Conservation (phyloP, 768 basidiomycete species). For the Tulasnella sp. region DNA sequence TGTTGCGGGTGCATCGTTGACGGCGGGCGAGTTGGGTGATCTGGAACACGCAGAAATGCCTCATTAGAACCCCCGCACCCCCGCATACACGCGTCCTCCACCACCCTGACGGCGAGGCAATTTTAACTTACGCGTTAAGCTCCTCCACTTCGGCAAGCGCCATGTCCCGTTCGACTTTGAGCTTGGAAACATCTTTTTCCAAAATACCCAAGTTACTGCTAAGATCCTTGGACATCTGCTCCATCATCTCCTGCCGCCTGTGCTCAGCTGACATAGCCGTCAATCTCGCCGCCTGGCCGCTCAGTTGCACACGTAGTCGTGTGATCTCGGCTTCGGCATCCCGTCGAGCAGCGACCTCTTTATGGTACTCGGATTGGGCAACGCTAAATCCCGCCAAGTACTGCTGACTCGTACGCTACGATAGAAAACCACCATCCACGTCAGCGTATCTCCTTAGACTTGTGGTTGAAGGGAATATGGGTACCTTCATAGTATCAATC, state of each 20-base stretch:
- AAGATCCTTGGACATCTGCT: conserved; percentile 72
- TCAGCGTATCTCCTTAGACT: neutral
- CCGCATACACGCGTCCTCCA: neutral
- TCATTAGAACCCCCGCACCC: conserved; percentile 7
- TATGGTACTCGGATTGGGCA: conserved; percentile 90
- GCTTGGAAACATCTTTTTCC: conserved; percentile 76
- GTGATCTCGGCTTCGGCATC: conserved; percentile 92
- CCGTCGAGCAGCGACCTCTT: conserved; percentile 75
- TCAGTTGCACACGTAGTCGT: conserved; percentile 71
- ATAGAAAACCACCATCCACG: neutral
- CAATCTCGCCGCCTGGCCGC: conserved; percentile 81
- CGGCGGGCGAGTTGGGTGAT: neutral
- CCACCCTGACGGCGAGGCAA: neutral
- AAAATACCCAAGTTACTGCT: conserved; percentile 65
- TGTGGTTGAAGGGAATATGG: conserved; percentile 25
- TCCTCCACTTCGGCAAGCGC: conserved; percentile 91
- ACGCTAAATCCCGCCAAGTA: conserved; percentile 88
- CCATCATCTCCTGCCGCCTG: conserved; percentile 66
- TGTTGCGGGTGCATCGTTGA: conserved; percentile 22
- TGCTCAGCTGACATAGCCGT: conserved; percentile 78
- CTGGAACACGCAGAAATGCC: neutral
- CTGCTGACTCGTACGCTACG: conserved; percentile 80
- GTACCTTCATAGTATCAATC: conserved; percentile 82
- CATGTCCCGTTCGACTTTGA: conserved; percentile 86
- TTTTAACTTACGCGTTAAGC: conserved; percentile 54